Conservation (phyloP, 805 yeast genomes). For the Candida maesae region DNA sequence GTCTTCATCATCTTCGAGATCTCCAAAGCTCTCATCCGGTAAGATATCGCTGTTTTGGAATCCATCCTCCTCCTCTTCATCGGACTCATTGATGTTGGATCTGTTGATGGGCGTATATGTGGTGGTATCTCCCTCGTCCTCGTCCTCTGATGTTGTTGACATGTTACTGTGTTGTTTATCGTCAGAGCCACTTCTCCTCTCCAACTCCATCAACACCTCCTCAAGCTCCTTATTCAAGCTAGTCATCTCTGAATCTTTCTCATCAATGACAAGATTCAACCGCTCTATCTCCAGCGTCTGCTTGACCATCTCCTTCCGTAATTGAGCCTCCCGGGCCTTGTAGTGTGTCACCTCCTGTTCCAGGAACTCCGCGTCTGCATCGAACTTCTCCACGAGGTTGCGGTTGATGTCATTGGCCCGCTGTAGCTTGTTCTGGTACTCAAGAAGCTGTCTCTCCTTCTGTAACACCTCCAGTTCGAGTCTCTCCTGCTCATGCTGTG, state of each 20-base stretch:
- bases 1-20: slow-evolving; percentile 6
- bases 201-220: slow-evolving; percentile 12
- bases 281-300: background rate
- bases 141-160: background rate
- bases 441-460: slow-evolving; percentile 25
- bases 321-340: slow-evolving; percentile 17
- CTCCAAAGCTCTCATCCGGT: slow-evolving; percentile 1
- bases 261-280: background rate
- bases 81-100: background rate
- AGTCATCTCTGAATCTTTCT: slow-evolving; percentile 17
- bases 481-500: slow-evolving; percentile 33
- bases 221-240: slow-evolving; percentile 20
- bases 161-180: background rate
- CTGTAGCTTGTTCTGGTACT: slow-evolving; percentile 8
- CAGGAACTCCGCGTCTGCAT: slow-evolving; percentile 15
- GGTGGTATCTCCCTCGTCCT: background rate
- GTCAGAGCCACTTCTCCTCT: background rate
- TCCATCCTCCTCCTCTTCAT: background rate
- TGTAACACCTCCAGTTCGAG: slow-evolving; percentile 31
- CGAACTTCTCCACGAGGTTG: slow-evolving; percentile 12
- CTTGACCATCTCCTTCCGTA: slow-evolving; percentile 2
- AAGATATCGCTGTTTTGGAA: slow-evolving; percentile 2
- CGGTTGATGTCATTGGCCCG: slow-evolving; percentile 14
- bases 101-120: background rate
- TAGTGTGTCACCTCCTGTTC: slow-evolving; percentile 16